phyloP scores from a whole-genome alignment of 352 stramenopile genomes.

The Globisporangium nunn region DNA sequence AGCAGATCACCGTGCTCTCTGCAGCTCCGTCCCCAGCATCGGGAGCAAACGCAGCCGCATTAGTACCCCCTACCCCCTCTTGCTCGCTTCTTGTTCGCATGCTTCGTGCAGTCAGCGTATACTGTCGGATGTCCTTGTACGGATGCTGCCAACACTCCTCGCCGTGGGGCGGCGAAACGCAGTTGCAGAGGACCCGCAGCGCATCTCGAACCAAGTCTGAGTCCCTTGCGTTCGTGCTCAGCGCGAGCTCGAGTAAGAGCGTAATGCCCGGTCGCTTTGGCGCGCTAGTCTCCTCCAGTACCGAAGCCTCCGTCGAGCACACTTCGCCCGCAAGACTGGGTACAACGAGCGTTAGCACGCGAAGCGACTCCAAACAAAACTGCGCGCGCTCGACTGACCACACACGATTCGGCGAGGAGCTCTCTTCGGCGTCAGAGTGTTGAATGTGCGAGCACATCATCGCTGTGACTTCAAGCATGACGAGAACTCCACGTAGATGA shows the following conservation, averaged over 20 bases:
- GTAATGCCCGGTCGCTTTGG: constrained; percentile 50
- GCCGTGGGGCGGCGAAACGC: constrained; percentile 64
- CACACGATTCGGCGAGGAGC: constrained; percentile 38
- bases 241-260: constrained; percentile 72
- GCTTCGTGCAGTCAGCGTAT: constrained; percentile 59
- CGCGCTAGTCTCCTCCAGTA: constrained; percentile 28
- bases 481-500: constrained; percentile 64
- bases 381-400: constrained; percentile 78
- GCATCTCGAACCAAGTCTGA: constrained; percentile 69
- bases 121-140: constrained; percentile 80
- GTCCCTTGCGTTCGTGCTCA: constrained; percentile 63
- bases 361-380: constrained; percentile 73
- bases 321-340: constrained; percentile 64
- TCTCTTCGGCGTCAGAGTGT: constrained; percentile 45
- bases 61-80: background rate
- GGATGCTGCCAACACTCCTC: constrained; percentile 83
- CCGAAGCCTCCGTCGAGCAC: constrained; percentile 57
- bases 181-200: constrained; percentile 77
- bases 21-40: constrained; percentile 2
- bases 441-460: constrained; percentile 63
- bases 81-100: constrained; percentile 50
- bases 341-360: constrained; percentile 68
- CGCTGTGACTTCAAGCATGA: constrained; percentile 72
- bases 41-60: background rate
- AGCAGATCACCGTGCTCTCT: constrained; percentile 34